Evolutionary conservation across 345 rosid species (phyloP), one percentile per base, ranked within the genome.

Genomic region (Eucalyptus albens): DNA sequence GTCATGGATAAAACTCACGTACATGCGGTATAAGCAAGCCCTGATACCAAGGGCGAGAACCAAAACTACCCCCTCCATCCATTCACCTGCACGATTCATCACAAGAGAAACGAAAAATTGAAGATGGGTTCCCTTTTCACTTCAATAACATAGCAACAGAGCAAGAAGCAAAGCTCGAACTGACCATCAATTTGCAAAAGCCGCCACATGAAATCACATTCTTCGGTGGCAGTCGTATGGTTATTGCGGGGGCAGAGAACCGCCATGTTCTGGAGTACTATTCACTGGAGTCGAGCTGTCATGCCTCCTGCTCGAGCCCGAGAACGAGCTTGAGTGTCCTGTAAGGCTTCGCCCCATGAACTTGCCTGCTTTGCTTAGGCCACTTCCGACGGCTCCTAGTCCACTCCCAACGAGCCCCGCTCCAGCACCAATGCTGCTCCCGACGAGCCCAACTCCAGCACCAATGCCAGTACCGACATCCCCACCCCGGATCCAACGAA

Each of bases 341-440:
- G 98, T 95, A 26, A 96, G 89, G 17, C 96, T 97, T 91, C 97
- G 93, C 69, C 99, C 97, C 96, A 97, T 92, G 89, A 96, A 95
- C 92, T 92, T 95, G 51, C 98, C 98, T 19, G 99, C 97, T 92
- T 93, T 97, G 95, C 96, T 93, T 88, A 95, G 90, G 69, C 99
- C 97, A 37, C 94, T 95, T 56, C 99, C 97, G 2, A 97, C 97
- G 3, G 95, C 97, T 86, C 98, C 99, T 9, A 97, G 87, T 15
- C 99, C 97, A 59, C 93, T 95, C 49, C 93, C 94, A 12, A 92
- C 94, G 6, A 92, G 14, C 6, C 94, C 95, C 9, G 88, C 94
- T 21, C 93, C 94, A 4, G 91, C 92, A 15, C 92, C 92, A 12
- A 92, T 87, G 13, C 94, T 93, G 26, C 82, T 90, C 6, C 92